These are phyloP conservation scores for Quercus lobata DNA, from an alignment of 331 rosid species.

Conservation along the genomic window DNA sequence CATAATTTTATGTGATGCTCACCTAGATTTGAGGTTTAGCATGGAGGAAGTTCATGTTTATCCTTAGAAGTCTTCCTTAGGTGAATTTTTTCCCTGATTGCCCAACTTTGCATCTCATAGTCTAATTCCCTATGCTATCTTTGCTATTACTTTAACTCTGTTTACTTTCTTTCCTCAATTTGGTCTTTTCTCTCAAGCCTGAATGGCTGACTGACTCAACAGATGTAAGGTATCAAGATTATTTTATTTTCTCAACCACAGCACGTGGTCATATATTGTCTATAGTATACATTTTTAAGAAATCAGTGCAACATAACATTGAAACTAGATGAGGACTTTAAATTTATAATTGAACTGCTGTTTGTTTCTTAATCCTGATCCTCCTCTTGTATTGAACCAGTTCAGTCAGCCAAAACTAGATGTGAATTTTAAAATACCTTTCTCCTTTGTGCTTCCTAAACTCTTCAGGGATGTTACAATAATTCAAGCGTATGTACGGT, in stretches of 20 bases:
- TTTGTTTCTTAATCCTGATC: not conserved
- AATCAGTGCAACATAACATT: not conserved
- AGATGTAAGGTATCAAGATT: not conserved
- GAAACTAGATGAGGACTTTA: not conserved
- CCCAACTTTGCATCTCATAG: not conserved
- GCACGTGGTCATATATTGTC: too few species aligned
- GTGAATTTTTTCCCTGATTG: not conserved
- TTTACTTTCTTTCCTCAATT: not conserved
- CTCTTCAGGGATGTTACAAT: not conserved
- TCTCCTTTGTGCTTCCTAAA: not conserved
- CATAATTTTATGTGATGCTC: not conserved
- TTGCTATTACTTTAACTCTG: not conserved
- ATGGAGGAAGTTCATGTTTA: not conserved
- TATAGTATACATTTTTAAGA: too few species aligned
- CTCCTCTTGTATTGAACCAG: not conserved
- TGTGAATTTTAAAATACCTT: not conserved
- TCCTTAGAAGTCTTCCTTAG: not conserved
- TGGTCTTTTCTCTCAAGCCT: not conserved
- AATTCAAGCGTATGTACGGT: not conserved
- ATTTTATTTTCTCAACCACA: too few species aligned
- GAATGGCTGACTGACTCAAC: not conserved
- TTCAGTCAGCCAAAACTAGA: not conserved
- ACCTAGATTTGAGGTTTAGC: not conserved
- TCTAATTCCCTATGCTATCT: not conserved
- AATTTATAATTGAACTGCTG: not conserved